These are phyloP conservation scores for Durotheca rogersii DNA, from an alignment of 495 filamentous ascomycete genomes.

Conservation along the genomic window DNA sequence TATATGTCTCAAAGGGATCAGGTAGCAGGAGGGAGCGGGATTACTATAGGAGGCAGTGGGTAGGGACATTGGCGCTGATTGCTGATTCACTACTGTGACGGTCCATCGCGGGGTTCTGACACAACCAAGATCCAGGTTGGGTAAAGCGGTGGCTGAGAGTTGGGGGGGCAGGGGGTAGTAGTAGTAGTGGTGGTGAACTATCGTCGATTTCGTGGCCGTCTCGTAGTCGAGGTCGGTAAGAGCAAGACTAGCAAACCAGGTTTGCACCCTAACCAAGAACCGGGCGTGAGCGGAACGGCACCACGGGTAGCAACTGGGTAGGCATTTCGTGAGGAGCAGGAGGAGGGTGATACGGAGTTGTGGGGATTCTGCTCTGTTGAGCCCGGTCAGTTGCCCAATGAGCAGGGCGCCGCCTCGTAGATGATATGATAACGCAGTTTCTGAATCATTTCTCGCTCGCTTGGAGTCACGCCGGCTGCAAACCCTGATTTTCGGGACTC, in stretches of 20 bases:
- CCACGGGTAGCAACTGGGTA: too few species aligned
- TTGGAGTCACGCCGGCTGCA: too few species aligned
- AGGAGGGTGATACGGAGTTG: slow-evolving; percentile 25
- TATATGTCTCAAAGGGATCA: too few species aligned
- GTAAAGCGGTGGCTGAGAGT: neutral
- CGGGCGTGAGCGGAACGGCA: slow-evolving; percentile 6
- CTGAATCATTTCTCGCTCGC: neutral
- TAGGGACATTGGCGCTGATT: too few species aligned
- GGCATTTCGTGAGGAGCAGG: slow-evolving; percentile 10
- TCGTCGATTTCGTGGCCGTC: neutral
- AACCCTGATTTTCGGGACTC: too few species aligned
- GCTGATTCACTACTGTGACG: slow-evolving; percentile 16
- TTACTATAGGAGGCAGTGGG: too few species aligned
- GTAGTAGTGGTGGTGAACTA: too few species aligned
- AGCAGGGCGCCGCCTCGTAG: slow-evolving; percentile 8
- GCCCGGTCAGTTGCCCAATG: slow-evolving; percentile 12
- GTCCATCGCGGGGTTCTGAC: slow-evolving; percentile 3
- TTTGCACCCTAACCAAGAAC: neutral
- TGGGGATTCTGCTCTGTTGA: slow-evolving; percentile 22
- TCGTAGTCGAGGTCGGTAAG: too few species aligned
- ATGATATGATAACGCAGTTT: neutral
- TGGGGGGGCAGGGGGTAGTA: too few species aligned
- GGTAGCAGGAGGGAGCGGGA: too few species aligned
- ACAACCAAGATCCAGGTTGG: slow-evolving; percentile 1
- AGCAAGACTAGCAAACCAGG: neutral